Percentiles rank a stretch among this genome's conserved stretches.
Evolutionary conservation across 169 alveolate genomes (phyloP).

Genomic region (Miamiensis avidus): DNA sequence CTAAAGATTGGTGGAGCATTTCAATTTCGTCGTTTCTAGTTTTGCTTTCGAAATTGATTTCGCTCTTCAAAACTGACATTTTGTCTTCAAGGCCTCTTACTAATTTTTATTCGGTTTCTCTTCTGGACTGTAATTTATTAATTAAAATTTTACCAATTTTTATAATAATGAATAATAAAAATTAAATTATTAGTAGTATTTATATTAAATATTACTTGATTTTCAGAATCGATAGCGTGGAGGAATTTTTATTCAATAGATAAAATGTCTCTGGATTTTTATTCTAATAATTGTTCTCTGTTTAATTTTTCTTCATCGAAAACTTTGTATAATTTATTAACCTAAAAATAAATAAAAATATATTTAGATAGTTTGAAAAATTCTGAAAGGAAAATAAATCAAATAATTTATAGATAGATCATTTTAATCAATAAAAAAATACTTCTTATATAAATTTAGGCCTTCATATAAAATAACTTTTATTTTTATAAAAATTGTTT

Average conservation of each 20-base stretch:
- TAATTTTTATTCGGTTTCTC: slow-evolving; percentile 32
- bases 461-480: no score
- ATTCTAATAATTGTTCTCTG: not conserved
- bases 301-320: not conserved
- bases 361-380: not conserved
- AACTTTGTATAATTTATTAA: no score
- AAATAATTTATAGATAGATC: not conserved
- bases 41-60: slow-evolving; percentile 55
- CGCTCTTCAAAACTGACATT: slow-evolving; percentile 45
- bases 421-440: no score
- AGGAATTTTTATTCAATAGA: not conserved
- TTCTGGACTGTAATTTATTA: slow-evolving; percentile 10
- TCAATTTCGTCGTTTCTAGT: slow-evolving; percentile 40
- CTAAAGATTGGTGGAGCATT: slow-evolving; percentile 26
- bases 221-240: not conserved
- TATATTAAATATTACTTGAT: not conserved
- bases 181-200: no score
- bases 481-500: no score
- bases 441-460: not conserved
- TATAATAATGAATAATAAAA: not conserved
- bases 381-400: no score
- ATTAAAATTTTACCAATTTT: not conserved
- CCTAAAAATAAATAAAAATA: not conserved
- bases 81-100: slow-evolving; percentile 39
- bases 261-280: not conserved